Conservation (phyloP, 1,284 basidiomycete species). For the Sphagnurus paluster region DNA sequence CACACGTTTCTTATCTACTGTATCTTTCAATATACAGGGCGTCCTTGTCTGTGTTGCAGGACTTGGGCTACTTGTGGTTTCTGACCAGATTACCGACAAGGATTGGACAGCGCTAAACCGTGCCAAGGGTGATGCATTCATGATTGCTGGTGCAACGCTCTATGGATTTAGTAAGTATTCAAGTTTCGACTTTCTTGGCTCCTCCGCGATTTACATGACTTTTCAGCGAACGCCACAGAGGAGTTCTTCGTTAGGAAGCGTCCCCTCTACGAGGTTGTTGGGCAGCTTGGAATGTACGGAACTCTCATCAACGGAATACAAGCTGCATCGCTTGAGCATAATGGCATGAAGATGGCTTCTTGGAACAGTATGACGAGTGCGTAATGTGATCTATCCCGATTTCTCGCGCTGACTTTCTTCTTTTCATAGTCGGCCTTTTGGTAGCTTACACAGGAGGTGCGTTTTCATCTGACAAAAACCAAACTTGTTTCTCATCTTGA, state of each 20-base stretch:
- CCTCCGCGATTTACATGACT: background rate
- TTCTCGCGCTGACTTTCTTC: slow-evolving; percentile 1
- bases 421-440: slow-evolving; percentile 61
- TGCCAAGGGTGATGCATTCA: slow-evolving; percentile 83
- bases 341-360: slow-evolving; percentile 57
- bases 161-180: slow-evolving; percentile 77
- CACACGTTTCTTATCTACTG: too few species aligned
- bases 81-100: slow-evolving; percentile 71
- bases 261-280: slow-evolving; percentile 81
- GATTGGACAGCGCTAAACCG: slow-evolving; percentile 63
- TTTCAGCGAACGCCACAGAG: slow-evolving; percentile 78
- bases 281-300: slow-evolving; percentile 84
- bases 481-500: background rate
- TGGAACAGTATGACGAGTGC: slow-evolving; percentile 73
- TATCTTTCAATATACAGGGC: slow-evolving; percentile 56
- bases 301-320: slow-evolving; percentile 78
- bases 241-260: slow-evolving; percentile 80
- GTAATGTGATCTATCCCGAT: slow-evolving; percentile 18
- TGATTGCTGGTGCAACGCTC: slow-evolving; percentile 81
- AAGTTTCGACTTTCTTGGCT: too few species aligned
- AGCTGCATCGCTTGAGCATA: slow-evolving; percentile 73
- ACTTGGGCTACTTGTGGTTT: slow-evolving; percentile 74
- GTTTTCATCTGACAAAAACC: slow-evolving; percentile 13
- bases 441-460: slow-evolving; percentile 68
- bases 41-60: slow-evolving; percentile 74